Conservation (phyloP, 768 basidiomycete species). For the Lentinula boryana region DNA sequence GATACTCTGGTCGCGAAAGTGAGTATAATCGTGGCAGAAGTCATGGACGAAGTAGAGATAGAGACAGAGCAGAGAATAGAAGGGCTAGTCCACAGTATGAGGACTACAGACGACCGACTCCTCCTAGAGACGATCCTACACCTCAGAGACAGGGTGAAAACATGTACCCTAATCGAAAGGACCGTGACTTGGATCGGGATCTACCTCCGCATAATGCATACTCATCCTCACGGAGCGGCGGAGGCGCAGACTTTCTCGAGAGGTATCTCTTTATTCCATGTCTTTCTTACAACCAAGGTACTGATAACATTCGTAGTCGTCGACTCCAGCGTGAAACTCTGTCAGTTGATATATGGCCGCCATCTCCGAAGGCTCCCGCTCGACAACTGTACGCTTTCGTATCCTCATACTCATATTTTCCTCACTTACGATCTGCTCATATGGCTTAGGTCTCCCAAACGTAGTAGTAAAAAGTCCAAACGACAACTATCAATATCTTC, state of each 20-base stretch:
- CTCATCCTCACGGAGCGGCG: constrained; percentile 27
- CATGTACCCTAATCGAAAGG: constrained; percentile 46
- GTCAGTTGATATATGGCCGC: constrained; percentile 69
- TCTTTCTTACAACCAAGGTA: not conserved
- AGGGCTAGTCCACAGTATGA: constrained; percentile 56
- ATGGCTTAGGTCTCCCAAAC: constrained; percentile 47
- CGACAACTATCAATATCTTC: constrained; percentile 49
- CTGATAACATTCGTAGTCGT: constrained; percentile 43
- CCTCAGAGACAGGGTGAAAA: constrained; percentile 46
- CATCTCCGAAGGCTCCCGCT: constrained; percentile 66
- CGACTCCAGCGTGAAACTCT: constrained; percentile 57
- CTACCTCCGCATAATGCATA: constrained; percentile 24
- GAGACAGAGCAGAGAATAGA: constrained; percentile 19
- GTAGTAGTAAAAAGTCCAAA: constrained; percentile 52
- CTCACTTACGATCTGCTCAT: not conserved
- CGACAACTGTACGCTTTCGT: constrained; percentile 44
- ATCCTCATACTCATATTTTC: not conserved
- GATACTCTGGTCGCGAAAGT: constrained; percentile 13
- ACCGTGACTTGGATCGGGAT: constrained; percentile 17
- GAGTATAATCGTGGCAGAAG: constrained; percentile 16
- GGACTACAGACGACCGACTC: constrained; percentile 48
- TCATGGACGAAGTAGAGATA: constrained; percentile 15
- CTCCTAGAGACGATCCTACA: constrained; percentile 22
- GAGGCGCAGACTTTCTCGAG: constrained; percentile 58
- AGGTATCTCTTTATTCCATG: constrained; percentile 38